These are phyloP conservation scores for Lithospermum erythrorhizon DNA, from an alignment of 257 asterid genomes.

Conservation along the genomic window DNA sequence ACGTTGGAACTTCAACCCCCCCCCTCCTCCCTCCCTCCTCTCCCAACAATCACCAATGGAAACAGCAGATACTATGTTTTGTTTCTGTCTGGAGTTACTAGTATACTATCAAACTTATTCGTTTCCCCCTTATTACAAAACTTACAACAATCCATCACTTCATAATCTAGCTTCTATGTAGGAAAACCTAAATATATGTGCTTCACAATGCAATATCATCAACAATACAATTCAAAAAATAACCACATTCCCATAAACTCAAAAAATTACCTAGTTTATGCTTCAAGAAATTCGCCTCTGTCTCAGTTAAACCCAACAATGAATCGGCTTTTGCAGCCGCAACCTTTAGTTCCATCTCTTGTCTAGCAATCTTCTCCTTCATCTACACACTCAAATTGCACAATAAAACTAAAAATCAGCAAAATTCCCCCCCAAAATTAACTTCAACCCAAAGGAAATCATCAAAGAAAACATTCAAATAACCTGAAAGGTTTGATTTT, in stretches of 20 bases:
- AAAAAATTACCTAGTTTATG: constrained; percentile 47
- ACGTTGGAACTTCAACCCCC: too few species aligned
- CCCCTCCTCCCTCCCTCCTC: too few species aligned
- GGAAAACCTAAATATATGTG: not conserved
- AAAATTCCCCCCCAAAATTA: not conserved
- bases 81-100: too few species aligned
- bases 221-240: not conserved
- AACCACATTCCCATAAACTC: not conserved
- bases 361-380: constrained; percentile 27
- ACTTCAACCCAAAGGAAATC: not conserved
- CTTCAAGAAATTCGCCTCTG: constrained; percentile 43
- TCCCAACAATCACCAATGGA: too few species aligned
- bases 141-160: too few species aligned
- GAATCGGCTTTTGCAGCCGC: constrained; percentile 37
- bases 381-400: constrained; percentile 12
- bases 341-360: constrained; percentile 43
- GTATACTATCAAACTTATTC: too few species aligned
- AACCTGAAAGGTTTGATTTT: constrained; percentile 46
- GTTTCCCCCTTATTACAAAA: too few species aligned
- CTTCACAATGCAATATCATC: not conserved
- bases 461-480: not conserved
- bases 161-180: too few species aligned
- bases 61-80: too few species aligned
- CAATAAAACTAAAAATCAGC: constrained; percentile 3
- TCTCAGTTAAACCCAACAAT: constrained; percentile 42